Conservation (phyloP, 139 green algal genomes). For the Micromonas pusilla region DNA sequence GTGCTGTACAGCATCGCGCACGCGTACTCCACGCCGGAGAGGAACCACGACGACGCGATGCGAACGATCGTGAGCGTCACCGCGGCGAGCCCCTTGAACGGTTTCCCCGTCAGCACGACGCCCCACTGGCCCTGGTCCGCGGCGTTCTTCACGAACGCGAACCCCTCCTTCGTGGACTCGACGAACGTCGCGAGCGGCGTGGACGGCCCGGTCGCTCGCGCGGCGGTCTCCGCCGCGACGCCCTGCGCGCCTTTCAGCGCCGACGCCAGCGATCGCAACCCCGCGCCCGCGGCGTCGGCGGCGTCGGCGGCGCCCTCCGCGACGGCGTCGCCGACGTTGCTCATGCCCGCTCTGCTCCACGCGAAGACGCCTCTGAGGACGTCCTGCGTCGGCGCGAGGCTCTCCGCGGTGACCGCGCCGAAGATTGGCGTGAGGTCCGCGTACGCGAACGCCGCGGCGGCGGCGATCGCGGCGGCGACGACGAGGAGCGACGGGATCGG, state of each 20-base stretch:
- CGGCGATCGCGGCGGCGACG: background rate
- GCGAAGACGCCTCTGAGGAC: background rate
- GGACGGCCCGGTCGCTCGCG: background rate
- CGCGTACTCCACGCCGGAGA: conserved; percentile 6
- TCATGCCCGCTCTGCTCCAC: background rate
- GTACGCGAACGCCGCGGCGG: background rate
- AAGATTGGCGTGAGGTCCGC: background rate
- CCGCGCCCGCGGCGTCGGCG: background rate
- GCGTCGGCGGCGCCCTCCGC: background rate
- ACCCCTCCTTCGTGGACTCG: background rate
- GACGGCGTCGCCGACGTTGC: background rate
- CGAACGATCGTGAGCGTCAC: background rate
- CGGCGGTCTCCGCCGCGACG: background rate
- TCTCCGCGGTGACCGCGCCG: background rate
- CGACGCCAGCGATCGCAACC: background rate
- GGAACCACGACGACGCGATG: background rate
- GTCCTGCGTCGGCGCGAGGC: background rate
- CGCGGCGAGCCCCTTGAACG: conserved; percentile 7
- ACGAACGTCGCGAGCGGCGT: background rate
- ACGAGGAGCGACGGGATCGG: background rate
- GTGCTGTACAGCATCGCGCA: conserved; percentile 12
- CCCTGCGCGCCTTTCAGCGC: no score
- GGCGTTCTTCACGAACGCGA: background rate
- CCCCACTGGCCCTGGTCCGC: background rate
- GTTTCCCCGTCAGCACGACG: background rate